A percentile compares a stretch with the other conserved stretches of the same genome.
Conservation (phyloP, 768 basidiomycete genomes). For the Russula dissimulans region DNA sequence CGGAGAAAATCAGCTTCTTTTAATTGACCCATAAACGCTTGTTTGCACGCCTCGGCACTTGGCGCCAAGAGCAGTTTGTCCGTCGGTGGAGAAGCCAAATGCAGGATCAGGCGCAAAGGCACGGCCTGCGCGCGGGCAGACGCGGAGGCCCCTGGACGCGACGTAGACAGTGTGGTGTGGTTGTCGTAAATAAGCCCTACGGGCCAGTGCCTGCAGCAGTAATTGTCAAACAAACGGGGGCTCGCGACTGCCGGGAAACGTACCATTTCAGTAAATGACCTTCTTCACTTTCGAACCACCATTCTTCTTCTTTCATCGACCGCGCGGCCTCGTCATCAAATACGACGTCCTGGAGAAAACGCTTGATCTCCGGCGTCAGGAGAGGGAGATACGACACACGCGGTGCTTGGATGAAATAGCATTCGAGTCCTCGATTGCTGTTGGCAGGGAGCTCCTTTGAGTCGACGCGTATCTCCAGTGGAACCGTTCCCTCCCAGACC, state of each 20-base stretch:
- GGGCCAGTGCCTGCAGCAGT: conserved; percentile 82
- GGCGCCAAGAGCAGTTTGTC: conserved; percentile 80
- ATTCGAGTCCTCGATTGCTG: conserved; percentile 81
- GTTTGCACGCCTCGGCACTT: conserved; percentile 79
- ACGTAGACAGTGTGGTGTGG: conserved; percentile 54
- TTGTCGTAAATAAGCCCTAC: conserved; percentile 91
- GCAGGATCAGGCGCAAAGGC: conserved; percentile 74
- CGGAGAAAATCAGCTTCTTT: conserved; percentile 97
- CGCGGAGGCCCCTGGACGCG: conserved; percentile 33
- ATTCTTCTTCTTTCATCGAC: conserved; percentile 74
- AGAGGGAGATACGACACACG: conserved; percentile 91
- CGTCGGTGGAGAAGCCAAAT: conserved; percentile 77
- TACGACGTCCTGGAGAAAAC: conserved; percentile 85
- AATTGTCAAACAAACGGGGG: neutral
- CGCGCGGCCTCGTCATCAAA: conserved; percentile 80
- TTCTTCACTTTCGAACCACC: conserved; percentile 95
- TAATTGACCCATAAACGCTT: conserved; percentile 89
- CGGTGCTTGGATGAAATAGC: conserved; percentile 85
- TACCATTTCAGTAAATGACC: conserved; percentile 83
- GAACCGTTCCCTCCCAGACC: conserved; percentile 86
- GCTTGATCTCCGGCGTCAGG: conserved; percentile 77
- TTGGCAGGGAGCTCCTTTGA: conserved; percentile 84
- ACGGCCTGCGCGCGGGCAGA: conserved; percentile 36
- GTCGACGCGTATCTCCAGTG: conserved; percentile 82
- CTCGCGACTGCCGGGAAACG: neutral